Evolutionary conservation across 192 early-diverging fungal genomes (phyloP), one percentile per base, ranked within the genome.

Genomic region (Umbelopsis vinacea): DNA sequence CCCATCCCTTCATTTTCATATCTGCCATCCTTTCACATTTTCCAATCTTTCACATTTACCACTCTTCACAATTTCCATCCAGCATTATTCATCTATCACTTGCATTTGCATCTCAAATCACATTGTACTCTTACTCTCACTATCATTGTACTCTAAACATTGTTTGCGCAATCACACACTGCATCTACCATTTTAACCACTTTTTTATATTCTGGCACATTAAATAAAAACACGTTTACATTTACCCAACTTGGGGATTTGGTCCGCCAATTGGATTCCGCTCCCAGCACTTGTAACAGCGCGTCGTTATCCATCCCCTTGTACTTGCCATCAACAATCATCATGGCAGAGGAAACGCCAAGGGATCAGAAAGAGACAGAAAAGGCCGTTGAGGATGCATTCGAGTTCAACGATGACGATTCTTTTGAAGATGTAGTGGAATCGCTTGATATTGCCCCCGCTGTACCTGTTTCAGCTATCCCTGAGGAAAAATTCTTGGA

Each of bases 231-330:
- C 57, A 63, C 57, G 57, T 63, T 63, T 17, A 19, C 17, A 17
- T 29, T 63, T 63, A 63, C 57, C 57, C 57, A 63, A 29, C 17
- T 63, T 37, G 57, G 57, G 57, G 57, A 38, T 63, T 63, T 63
- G 29, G 33, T 37, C 57, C 57, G 7, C 57, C 26, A 63, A 63
- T 63, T 26, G 26, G 17, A 63, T 63, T 29, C 57, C 57, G 29
- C 29, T 33, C 26, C 33, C 11, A 63, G 35, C 26, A 8, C 57
- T 60, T 29, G 19, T 19, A 63, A n/a, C 26, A 37, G 29, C 33
- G 26, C 29, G 57, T 43, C 33, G 29, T 63, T 63, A 14, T 63
- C 48, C 26, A 11, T 37, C 26, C 33, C 57, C 57, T 54, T 26
- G 23, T 24, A 24, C 57, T 17, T 63, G 15, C 10, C 57, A 63